Evolutionary conservation across 2,329 filamentous ascomycete species (phyloP).

Genomic region (Alternaria longipes): DNA sequence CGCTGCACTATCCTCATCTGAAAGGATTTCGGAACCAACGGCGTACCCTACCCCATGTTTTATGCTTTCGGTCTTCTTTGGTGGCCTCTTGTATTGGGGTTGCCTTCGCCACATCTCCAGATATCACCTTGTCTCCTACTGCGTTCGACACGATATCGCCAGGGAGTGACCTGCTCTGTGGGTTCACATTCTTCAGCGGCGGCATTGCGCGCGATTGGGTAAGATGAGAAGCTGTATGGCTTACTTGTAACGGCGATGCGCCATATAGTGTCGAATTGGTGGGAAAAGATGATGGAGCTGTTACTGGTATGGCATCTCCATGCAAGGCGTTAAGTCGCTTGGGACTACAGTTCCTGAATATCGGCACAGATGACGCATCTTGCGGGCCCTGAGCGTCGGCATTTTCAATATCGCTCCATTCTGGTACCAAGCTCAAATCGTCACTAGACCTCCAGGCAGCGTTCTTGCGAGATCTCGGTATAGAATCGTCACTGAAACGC

Average conservation of each 20-base stretch:
- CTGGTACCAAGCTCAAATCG: background rate
- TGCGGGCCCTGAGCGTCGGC: background rate
- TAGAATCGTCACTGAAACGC: constrained; percentile 2
- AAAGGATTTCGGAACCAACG: background rate
- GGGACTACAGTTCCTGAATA: background rate
- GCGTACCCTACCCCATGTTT: background rate
- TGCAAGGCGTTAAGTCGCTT: background rate
- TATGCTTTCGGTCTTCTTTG: background rate
- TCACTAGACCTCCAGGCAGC: background rate
- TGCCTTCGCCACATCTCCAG: background rate
- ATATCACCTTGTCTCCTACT: background rate
- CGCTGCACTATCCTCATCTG: too few species aligned
- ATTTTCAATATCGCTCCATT: background rate
- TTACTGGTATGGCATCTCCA: background rate
- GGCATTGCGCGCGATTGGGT: background rate
- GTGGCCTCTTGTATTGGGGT: background rate
- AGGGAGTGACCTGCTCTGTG: background rate
- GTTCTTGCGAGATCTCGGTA: rapidly evolving
- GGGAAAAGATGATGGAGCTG: background rate
- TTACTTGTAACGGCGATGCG: background rate
- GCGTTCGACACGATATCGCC: background rate
- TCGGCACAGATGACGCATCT: too few species aligned
- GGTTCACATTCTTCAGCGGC: background rate
- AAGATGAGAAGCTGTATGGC: background rate
- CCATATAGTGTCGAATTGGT: background rate